Evolutionary conservation across 805 yeast species (phyloP).

Genomic region (Myxozyma lipomycoides): DNA sequence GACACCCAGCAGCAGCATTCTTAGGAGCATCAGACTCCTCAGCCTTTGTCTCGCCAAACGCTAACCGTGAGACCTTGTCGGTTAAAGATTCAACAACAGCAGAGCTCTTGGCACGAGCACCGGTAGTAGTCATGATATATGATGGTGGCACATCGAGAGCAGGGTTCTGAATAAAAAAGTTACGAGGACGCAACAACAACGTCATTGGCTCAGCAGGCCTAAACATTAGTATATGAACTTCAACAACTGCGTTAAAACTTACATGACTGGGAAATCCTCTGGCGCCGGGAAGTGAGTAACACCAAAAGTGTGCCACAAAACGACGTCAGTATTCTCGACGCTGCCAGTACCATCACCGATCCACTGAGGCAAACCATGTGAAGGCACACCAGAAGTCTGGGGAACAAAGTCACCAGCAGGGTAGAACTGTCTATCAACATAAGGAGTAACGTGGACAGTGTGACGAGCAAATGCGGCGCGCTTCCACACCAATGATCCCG

Average conservation of each 20-base stretch:
- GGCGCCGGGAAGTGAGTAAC: conserved; percentile 85
- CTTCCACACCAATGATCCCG: conserved; percentile 68
- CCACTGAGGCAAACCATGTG: conserved; percentile 36
- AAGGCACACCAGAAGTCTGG: conserved; percentile 37
- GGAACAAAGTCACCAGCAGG: conserved; percentile 60
- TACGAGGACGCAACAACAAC: conserved; percentile 69
- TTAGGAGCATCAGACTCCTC: neutral
- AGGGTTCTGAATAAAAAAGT: conserved; percentile 75
- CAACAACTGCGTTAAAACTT: conserved; percentile 34
- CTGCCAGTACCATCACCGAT: conserved; percentile 35
- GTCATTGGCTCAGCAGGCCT: conserved; percentile 74
- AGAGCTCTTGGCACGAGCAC: conserved; percentile 7
- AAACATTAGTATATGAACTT: neutral
- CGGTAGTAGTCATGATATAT: conserved; percentile 22
- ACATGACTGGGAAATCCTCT: conserved; percentile 83
- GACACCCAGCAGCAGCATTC: neutral
- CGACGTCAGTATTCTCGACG: conserved; percentile 57
- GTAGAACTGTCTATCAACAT: conserved; percentile 65
- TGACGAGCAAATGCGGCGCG: conserved; percentile 80
- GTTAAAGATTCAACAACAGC: conserved; percentile 16
- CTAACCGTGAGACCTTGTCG: conserved; percentile 21
- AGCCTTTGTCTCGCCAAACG: conserved; percentile 15
- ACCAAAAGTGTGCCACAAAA: conserved; percentile 78
- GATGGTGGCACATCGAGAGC: conserved; percentile 66
- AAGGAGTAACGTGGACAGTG: conserved; percentile 65